These are phyloP conservation scores for Miscanthus lutarioriparius DNA, from an alignment of 176 grass and related monocot species.

Conservation along the genomic window DNA sequence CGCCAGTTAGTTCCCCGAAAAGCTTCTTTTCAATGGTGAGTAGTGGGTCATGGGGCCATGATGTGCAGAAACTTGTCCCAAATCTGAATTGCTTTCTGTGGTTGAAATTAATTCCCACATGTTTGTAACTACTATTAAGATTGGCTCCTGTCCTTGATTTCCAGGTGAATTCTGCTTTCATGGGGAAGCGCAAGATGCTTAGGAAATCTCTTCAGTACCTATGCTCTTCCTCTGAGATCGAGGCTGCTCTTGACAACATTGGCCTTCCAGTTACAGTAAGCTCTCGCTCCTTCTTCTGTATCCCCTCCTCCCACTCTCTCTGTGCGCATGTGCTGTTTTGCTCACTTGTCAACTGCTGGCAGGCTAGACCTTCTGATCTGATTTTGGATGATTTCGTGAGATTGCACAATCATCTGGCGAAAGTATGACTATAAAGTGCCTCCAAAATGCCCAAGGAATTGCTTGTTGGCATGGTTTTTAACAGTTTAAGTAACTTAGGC, in stretches of 20 bases:
- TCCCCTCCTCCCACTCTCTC: neutral
- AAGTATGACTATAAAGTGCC: slow-evolving; percentile 34
- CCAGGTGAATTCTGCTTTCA: slow-evolving; percentile 88
- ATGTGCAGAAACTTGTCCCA: neutral
- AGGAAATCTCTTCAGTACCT: slow-evolving; percentile 84
- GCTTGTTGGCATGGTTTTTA: neutral
- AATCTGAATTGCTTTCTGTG: neutral
- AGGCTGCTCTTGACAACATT: slow-evolving; percentile 63
- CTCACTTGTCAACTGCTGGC: slow-evolving; percentile 32
- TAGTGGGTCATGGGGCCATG: neutral
- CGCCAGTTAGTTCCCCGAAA: slow-evolving; percentile 67
- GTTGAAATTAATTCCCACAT: neutral
- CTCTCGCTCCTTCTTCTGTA: neutral
- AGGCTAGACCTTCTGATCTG: slow-evolving; percentile 88
- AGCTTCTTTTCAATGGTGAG: slow-evolving; percentile 90
- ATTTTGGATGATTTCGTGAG: slow-evolving; percentile 84
- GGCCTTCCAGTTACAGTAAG: slow-evolving; percentile 77
- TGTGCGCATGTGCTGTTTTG: neutral
- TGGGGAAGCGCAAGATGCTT: slow-evolving; percentile 97
- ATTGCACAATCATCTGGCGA: slow-evolving; percentile 66
- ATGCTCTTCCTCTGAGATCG: slow-evolving; percentile 61
- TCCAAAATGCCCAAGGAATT: slow-evolving; percentile 1
- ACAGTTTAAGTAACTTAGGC: neutral
- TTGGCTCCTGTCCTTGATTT: slow-evolving; percentile 19
- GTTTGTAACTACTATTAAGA: neutral